phyloP scores from a whole-genome alignment of 2,329 filamentous ascomycete species.

The Diaporthe australafricana region DNA sequence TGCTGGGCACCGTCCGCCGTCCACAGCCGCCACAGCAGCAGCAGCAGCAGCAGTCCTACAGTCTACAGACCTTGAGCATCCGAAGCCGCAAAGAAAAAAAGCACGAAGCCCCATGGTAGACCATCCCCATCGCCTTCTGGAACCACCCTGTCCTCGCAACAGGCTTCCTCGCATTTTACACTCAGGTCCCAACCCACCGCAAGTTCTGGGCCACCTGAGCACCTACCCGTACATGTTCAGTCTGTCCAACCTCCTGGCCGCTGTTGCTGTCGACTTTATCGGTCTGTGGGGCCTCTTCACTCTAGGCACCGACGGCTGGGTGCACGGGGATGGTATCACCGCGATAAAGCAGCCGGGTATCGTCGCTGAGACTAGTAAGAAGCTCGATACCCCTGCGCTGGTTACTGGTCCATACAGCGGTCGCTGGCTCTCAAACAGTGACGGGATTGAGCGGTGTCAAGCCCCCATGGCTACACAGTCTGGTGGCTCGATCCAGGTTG shows the following conservation, averaged over 20 bases:
- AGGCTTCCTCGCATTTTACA: constrained; percentile 13
- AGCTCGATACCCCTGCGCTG: background rate
- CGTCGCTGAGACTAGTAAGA: background rate
- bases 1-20: too few species aligned
- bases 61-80: too few species aligned
- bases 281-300: constrained; percentile 29
- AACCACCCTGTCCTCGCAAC: constrained; percentile 3
- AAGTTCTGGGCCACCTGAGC: constrained; percentile 18
- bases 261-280: constrained; percentile 7
- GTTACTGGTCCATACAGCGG: too few species aligned
- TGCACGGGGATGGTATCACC: constrained; percentile 10
- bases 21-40: too few species aligned
- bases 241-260: constrained; percentile 2
- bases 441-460: too few species aligned
- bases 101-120: too few species aligned
- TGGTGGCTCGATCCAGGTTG: too few species aligned
- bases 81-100: too few species aligned
- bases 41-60: too few species aligned
- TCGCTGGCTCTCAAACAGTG: too few species aligned
- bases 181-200: background rate
- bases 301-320: constrained; percentile 25
- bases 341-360: constrained; percentile 16
- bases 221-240: constrained; percentile 29
- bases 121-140: background rate
- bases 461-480: too few species aligned